Base-by-base conservation (phyloP, 2,329 filamentous ascomycete genomes). In the Botrytis deweyae region DNA sequence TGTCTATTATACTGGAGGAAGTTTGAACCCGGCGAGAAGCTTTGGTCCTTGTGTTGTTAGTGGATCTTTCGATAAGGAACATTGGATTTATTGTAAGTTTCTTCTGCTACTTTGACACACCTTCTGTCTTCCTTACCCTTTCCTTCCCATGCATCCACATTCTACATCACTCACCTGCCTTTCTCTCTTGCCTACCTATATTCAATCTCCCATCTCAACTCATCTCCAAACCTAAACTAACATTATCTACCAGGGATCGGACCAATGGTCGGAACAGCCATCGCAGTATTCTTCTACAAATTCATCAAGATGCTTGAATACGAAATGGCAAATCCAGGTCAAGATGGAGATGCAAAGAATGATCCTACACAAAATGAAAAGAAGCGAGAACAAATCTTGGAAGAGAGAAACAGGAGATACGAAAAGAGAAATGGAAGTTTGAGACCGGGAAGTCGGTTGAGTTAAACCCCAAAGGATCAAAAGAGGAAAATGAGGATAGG, bases 281-380 rank as follows among this genome's bases (percentile, higher is more conserved):
- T 89, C 25, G 86, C 87, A 1, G 84, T 82, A 25, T 83, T 73
- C 25, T 83, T 87, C 61, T 89, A 88, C 81, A 83, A 82, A 70
- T 76, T 86, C 25, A 81, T 89, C 75, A 87, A 87, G 79, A 79
- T 81, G 67, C 81, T 88, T 38, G 83, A 88, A 73, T 89, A 88
- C 80, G 81, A 85, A 76, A 85, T 55, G 88, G 87, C 76, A 5
- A 79, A 78, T 40, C 77, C 78, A 40, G 77, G 86, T 6, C 78
- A 79, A 72, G 78, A 78, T n/a, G 72, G 68, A 4, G 73, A 74
- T 49, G 62, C 49, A 3, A 58, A 74, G 46, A 74, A 73, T 40
- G 70, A 73, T 52, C 73, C 73, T 16, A 74, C 64, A 5, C 49
- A 64, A 59, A 74, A 70, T 62, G 69, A 62, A 42, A 22, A 42